phyloP scores from a whole-genome alignment of 2,329 filamentous ascomycete genomes.

The Rhexocercosporidium sp. region DNA sequence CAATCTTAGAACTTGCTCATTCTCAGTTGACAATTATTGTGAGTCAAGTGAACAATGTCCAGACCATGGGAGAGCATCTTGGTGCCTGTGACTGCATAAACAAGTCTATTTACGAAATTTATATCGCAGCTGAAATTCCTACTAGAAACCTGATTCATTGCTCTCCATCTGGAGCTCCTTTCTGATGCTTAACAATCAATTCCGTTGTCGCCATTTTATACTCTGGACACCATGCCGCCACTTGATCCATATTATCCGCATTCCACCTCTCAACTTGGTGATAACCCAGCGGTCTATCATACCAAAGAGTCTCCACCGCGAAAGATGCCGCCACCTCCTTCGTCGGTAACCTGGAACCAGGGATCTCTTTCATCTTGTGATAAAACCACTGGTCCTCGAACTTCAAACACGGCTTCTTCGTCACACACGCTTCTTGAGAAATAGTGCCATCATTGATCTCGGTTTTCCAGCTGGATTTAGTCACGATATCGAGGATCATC shows the following conservation, averaged over 20 bases:
- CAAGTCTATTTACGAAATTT: no score
- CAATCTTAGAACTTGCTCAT: no score
- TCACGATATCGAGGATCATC: slow-evolving; percentile 38
- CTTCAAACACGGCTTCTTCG: slow-evolving; percentile 26
- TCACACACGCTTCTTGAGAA: slow-evolving; percentile 32
- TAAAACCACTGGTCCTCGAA: slow-evolving; percentile 37
- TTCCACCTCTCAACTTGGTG: slow-evolving; percentile 33
- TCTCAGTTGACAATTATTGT: no score
- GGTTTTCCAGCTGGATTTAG: slow-evolving; percentile 16
- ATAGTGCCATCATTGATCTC: slow-evolving; percentile 16
- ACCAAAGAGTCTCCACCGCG: slow-evolving; percentile 29
- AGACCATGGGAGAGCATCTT: no score
- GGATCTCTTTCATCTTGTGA: slow-evolving; percentile 35
- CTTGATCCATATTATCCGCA: slow-evolving; percentile 34
- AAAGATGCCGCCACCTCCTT: slow-evolving; percentile 30
- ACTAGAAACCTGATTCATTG: not conserved
- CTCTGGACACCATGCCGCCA: slow-evolving; percentile 43
- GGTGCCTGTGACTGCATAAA: no score
- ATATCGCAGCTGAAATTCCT: no score
- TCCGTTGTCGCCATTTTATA: slow-evolving; percentile 20
- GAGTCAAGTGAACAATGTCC: no score
- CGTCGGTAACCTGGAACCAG: slow-evolving; percentile 31
- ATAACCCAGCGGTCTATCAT: slow-evolving; percentile 27
- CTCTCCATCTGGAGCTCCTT: not conserved
- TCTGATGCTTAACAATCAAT: not conserved